Conservation (phyloP, 192 early-diverging fungal genomes). For the Backusella psychrophila region DNA sequence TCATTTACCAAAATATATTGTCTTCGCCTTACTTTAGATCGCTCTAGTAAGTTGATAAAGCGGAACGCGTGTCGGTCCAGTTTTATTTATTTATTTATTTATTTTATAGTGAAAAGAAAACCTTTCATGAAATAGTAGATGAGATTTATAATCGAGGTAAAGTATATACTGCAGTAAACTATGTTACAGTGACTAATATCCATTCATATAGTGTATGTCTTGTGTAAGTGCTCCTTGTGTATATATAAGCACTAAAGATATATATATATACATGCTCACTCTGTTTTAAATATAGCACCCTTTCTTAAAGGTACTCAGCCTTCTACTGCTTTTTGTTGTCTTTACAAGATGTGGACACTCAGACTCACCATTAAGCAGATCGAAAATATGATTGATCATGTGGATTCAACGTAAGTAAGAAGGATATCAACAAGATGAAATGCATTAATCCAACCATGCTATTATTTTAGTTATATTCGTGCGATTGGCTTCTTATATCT, state of each 20-base stretch:
- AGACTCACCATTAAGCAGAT: constrained; percentile 74
- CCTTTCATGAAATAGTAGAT: constrained; percentile 75
- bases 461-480: constrained; percentile 58
- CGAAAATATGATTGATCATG: constrained; percentile 70
- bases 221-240: constrained; percentile 13
- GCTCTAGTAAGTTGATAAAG: constrained; percentile 52
- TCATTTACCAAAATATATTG: constrained; percentile 70
- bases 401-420: constrained; percentile 69
- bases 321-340: constrained; percentile 78
- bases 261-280: no score
- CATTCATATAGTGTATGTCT: constrained; percentile 20
- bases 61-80: not conserved
- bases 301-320: constrained; percentile 77
- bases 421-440: not conserved
- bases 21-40: constrained; percentile 74
- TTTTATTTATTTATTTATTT: not conserved
- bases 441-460: not conserved
- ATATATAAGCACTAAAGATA: no score
- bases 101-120: constrained; percentile 58
- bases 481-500: constrained; percentile 80
- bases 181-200: no score
- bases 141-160: constrained; percentile 70
- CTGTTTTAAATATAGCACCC: constrained; percentile 52
- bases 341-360: constrained; percentile 84
- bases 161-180: not conserved